Evolutionary conservation across 768 basidiomycete species (phyloP), one percentile per base, ranked within the genome.

Genomic region (Lentinus tigrinus): DNA sequence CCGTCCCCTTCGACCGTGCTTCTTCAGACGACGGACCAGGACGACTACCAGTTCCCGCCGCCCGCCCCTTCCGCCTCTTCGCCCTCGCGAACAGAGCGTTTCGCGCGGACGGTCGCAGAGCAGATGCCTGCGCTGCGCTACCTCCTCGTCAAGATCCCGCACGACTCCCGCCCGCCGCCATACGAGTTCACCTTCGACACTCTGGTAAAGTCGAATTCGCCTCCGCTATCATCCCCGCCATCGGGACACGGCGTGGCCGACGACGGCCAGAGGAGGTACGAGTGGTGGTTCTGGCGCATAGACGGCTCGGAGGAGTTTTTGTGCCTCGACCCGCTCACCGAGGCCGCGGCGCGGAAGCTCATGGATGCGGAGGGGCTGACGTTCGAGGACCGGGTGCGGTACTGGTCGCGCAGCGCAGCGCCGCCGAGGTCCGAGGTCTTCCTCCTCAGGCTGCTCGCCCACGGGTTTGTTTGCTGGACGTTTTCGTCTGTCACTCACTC

Each of bases 1-100:
- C 58, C 36, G 58, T 60, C 48, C 58, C 58, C 11, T 60, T 60
- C 49, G 58, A 54, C 42, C 53, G 58, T 17, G 31, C 44, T 2
- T 47, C 58, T 17, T 28, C 39, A 14, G 58, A 59, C 19, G 58
- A 59, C 39, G 52, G n/a, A 54, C 36, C 4, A 13, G 21, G 44
- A 47, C 7, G 42, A 21, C 17, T 21, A 24, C n/a, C n/a, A 31
- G 14, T 39, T 42, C 39, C 36, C 13, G 21, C 3, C 4, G 31
- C 24, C 14, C 47, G 7, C 16, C 26, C 34, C 26, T 1, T 9
- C 19, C 50, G 17, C 38, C 19, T 28, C 31, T n/a, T 8, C 34
- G 16, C 7, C 11, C 43, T 47, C 43, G 17, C 31, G 47, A 1
- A 44, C 34, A 0, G 58, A 59, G 47, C 9, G 39, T 28, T 54